Base-by-base conservation (phyloP, 371 early-diverging fungal genomes). In the Mucor indicus region DNA sequence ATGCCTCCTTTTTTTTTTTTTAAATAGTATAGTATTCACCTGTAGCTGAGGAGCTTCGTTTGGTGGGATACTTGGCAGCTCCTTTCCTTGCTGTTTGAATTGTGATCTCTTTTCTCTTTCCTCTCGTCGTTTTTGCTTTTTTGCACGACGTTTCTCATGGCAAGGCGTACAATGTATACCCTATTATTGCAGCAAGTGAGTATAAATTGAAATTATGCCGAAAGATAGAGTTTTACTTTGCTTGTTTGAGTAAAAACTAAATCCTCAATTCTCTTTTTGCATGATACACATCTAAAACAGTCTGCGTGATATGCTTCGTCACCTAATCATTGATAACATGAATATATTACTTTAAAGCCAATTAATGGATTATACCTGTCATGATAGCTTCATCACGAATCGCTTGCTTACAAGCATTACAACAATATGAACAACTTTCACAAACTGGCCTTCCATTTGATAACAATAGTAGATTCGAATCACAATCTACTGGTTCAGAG, bases 381-480 rank as follows among this genome's bases (percentile, higher is more conserved):
- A 89, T 88, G 43, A 92, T 89, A 35, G 93, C 93, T 61, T 92
- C 93, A 52, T 91, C 92, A 15, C 81, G 81, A 42, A 94, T 94
- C 12, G 88, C 84, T 50, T 86, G 70, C 41, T 73, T 75, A 64
- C 94, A 94, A 20, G 81, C 69, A 53, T 83, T 79, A 62, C 94
- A 93, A 52, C 80, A 81, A 58, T 91, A 92, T 16, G 90, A 90
- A 62, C 94, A 93, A 46, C 90, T 84, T 52, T 86, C 87, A 53
- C 94, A 92, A 38, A 93, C 82, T 10, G 91, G 89, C 45, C 84
- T 84, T 15, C 90, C 90, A 53, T 91, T 90, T 19, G 87, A 80
- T 31, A 91, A 71, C 22, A 91, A 62, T 15, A 91, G 64, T 19
- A 88, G 63, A 55, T 88, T 91, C 45, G 86, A 81, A 51, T 91